phyloP scores from a whole-genome alignment of 164 flowering plant species.

The Kingdonia uniflora region DNA sequence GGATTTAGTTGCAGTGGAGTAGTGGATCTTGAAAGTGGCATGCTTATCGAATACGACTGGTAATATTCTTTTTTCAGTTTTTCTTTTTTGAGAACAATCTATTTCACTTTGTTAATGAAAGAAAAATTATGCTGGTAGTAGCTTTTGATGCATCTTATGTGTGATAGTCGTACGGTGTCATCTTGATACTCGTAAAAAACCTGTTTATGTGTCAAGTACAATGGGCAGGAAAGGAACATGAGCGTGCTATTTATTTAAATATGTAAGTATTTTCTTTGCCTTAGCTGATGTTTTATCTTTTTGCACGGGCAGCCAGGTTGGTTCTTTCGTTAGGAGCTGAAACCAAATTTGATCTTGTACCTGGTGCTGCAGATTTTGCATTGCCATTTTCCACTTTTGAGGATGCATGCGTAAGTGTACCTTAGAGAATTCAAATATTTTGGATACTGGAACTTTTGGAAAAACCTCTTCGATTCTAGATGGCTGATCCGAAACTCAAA shows the following conservation, averaged over 20 bases:
- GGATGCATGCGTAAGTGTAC: slow-evolving; percentile 67
- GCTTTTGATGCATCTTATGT: too few species aligned
- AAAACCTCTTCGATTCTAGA: neutral
- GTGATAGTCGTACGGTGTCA: too few species aligned
- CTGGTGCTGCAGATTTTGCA: slow-evolving; percentile 85
- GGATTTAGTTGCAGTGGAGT: slow-evolving; percentile 46
- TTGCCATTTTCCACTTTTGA: slow-evolving; percentile 80
- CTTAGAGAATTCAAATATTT: too few species aligned
- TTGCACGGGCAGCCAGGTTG: slow-evolving; percentile 91
- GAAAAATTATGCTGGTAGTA: too few species aligned
- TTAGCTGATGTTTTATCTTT: slow-evolving; percentile 17
- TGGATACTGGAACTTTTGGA: neutral
- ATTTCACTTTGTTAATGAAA: too few species aligned
- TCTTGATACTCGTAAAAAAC: too few species aligned
- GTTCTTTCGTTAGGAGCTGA: slow-evolving; percentile 98
- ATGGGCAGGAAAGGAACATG: too few species aligned
- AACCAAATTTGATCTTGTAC: slow-evolving; percentile 75
- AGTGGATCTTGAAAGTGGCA: slow-evolving; percentile 86
- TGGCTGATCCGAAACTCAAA: too few species aligned
- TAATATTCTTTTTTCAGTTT: slow-evolving; percentile 22
- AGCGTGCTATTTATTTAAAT: too few species aligned
- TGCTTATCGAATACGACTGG: slow-evolving; percentile 92
- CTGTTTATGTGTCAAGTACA: too few species aligned
- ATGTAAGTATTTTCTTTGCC: neutral
- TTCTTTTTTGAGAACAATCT: too few species aligned